A percentile compares a stretch with the other conserved stretches of the same genome.
Evolutionary conservation across 495 filamentous ascomycete species (phyloP).

Genomic region (Haplographium delicatum): DNA sequence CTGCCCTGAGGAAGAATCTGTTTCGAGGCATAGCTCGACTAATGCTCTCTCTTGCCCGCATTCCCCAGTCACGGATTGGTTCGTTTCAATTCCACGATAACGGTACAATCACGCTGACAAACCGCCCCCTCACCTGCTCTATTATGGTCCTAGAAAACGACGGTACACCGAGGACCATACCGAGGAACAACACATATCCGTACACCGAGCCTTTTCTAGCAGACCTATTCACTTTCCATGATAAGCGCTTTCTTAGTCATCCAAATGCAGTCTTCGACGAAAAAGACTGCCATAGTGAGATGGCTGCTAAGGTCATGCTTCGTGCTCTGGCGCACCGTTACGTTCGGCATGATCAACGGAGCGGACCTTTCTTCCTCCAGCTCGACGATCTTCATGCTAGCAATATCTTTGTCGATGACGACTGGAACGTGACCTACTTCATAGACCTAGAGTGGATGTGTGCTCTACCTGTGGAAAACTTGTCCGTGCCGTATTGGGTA

Average conservation of each 20-base stretch:
- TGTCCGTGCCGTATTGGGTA: constrained; percentile 33
- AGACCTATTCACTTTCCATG: constrained; percentile 30
- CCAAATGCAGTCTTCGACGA: constrained; percentile 29
- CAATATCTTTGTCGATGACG: constrained; percentile 32
- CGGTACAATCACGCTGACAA: constrained; percentile 21
- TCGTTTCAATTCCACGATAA: constrained; percentile 28
- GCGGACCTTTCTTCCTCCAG: constrained; percentile 15
- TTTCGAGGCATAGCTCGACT: constrained; percentile 28
- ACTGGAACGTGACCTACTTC: constrained; percentile 31
- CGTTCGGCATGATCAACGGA: constrained; percentile 24
- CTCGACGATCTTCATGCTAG: constrained; percentile 27
- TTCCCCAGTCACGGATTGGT: constrained; percentile 25
- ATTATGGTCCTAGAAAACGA: constrained; percentile 34
- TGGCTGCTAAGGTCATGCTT: constrained; percentile 27
- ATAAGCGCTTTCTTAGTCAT: constrained; percentile 31
- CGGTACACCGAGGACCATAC: constrained; percentile 30
- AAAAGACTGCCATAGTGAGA: constrained; percentile 28
- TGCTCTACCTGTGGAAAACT: constrained; percentile 31
- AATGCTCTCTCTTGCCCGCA: constrained; percentile 21
- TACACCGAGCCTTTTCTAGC: constrained; percentile 30
- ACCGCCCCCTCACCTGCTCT: constrained; percentile 28
- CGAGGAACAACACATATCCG: constrained; percentile 28
- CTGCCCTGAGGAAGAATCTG: constrained; percentile 11
- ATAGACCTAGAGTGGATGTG: constrained; percentile 38
- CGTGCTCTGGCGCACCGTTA: constrained; percentile 26